phyloP scores from a whole-genome alignment of 139 green algal genomes.

The Bryopsis sp. region DNA sequence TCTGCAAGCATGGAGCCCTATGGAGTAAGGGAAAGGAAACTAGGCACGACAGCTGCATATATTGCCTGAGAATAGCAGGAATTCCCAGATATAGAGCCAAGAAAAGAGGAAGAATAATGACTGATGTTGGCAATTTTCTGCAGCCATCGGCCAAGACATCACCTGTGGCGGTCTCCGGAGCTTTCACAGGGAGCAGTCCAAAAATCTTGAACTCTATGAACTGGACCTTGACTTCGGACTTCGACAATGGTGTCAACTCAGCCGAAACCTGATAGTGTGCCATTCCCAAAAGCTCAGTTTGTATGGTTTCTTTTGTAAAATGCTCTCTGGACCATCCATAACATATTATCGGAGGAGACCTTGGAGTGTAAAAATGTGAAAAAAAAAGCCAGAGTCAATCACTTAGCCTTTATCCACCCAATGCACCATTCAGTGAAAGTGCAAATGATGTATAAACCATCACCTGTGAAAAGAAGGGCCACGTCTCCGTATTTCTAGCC shows the following conservation, averaged over 20 bases:
- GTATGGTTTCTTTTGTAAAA: too few relatives aligned
- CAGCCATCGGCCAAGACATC: neutral
- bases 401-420: too few relatives aligned
- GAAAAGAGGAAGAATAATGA: too few relatives aligned
- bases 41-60: too few relatives aligned
- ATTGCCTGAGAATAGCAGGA: too few relatives aligned
- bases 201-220: constrained; percentile 71
- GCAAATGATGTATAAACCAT: constrained; percentile 7
- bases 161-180: constrained; percentile 43
- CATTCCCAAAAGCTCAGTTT: neutral
- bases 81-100: too few relatives aligned
- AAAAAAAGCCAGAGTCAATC: too few relatives aligned
- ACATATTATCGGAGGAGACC: too few relatives aligned
- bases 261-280: constrained; percentile 36
- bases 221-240: constrained; percentile 54
- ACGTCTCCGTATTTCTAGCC: constrained; percentile 69
- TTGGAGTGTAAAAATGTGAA: too few relatives aligned
- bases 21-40: neutral
- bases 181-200: constrained; percentile 54
- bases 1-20: neutral
- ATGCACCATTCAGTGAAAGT: constrained; percentile 24
- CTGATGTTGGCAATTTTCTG: neutral
- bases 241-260: constrained; percentile 50
- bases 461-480: constrained; percentile 78
- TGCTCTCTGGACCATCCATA: too few relatives aligned